Base-by-base conservation (phyloP, 345 rosid species). In the Gossypium sturtianum region DNA sequence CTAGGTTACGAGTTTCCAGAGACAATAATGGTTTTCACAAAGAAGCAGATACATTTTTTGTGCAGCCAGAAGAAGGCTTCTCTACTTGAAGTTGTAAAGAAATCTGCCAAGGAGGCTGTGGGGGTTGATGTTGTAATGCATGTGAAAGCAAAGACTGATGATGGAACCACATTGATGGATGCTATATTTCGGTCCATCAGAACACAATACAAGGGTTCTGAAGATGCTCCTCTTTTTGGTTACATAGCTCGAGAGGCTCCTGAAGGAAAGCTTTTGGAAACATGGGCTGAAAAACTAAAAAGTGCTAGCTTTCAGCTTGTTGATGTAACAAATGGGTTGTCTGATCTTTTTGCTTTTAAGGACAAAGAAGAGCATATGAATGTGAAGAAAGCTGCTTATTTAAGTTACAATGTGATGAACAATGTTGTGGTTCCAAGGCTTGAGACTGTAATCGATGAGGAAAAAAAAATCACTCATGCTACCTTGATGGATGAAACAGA, bases 1-100 rank as follows among this genome's bases (percentile, higher is more conserved):
- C 79, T 94, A 38, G 97, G 97, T 41, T 94, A 90, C 54, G 98
- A 92, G 87, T 94, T 94, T 74, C 98, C 97, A 0, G 97, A 92
- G 86, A 92, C 98, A 0, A 85, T 94, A 20, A 94, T 94, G 93
- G 93, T 94, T 66, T 94, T 94, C 71, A 79, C 81, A 59, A 77
- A 77, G 80, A 89, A 85, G 82, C 91, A 92, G 84, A 84, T 93
- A 41, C 97, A 91, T 77, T 86, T 93, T 76, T 82, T 90, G 80
- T 88, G 94, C 71, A 89, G 91, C 81, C 90, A 82, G 80, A 91
- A 82, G 84, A 93, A 91, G 81, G 91, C 85, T 1, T 82, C 89
- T 57, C 64, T 91, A 64, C 97, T 94, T 81, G 89, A 84, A 66
- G 90, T 82, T 81, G 88, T 94, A 67, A 87, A 82, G 73, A 79